phyloP scores from a whole-genome alignment of 2,329 filamentous ascomycete species.

The Apiospora pterosperma region DNA sequence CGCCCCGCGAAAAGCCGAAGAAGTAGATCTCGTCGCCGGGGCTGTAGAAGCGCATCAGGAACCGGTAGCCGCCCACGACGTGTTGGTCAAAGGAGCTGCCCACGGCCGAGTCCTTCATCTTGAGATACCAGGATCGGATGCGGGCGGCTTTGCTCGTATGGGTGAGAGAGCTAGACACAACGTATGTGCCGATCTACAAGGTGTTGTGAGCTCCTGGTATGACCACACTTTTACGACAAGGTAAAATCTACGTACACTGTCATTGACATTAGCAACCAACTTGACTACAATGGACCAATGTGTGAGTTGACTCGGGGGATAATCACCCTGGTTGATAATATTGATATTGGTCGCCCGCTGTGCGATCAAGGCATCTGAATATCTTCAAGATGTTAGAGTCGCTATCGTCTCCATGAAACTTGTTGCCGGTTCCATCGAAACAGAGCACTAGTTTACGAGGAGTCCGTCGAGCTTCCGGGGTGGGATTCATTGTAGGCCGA shows the following conservation, averaged over 20 bases:
- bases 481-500: constrained; percentile 14
- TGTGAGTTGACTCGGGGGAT: not conserved
- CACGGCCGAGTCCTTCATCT: constrained; percentile 75
- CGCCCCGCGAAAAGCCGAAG: constrained; percentile 71
- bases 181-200: constrained; percentile 71
- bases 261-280: not conserved
- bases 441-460: constrained; percentile 54
- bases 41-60: constrained; percentile 71
- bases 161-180: constrained; percentile 56
- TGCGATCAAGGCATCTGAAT: constrained; percentile 65
- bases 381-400: constrained; percentile 69
- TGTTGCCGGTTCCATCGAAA: constrained; percentile 63
- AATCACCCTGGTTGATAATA: constrained; percentile 4
- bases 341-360: constrained; percentile 52
- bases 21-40: constrained; percentile 65
- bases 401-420: constrained; percentile 59
- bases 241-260: not conserved
- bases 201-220: constrained; percentile 51
- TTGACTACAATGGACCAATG: too few species aligned
- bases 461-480: constrained; percentile 12
- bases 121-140: constrained; percentile 63
- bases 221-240: not conserved
- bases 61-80: constrained; percentile 79
- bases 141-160: constrained; percentile 54
- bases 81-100: constrained; percentile 80